Evolutionary conservation across 306 rosid species (phyloP).

Genomic region (Alnus glutinosa): DNA sequence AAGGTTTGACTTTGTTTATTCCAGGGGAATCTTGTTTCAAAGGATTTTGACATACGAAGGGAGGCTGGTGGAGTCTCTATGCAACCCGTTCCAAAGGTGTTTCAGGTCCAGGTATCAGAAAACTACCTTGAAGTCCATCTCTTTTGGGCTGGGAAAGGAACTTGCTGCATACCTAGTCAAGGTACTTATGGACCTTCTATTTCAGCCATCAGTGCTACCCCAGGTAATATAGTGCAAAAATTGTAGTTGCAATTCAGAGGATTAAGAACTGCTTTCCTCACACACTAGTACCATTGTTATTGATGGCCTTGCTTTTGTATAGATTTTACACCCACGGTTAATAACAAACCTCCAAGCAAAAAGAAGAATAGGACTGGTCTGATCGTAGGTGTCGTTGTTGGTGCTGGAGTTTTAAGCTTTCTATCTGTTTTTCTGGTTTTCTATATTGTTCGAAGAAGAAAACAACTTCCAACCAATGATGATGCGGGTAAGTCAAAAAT

Average conservation of each 20-base stretch:
- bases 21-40: slow-evolving; percentile 52
- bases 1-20: slow-evolving; percentile 5
- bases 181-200: slow-evolving; percentile 76
- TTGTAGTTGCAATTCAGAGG: not conserved
- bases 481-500: too few species aligned
- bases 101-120: slow-evolving; percentile 48
- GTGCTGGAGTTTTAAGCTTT: too few species aligned
- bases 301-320: not conserved
- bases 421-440: too few species aligned
- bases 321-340: too few species aligned
- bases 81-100: slow-evolving; percentile 38
- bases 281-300: slow-evolving; percentile 2
- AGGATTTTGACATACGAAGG: slow-evolving; percentile 66
- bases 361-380: too few species aligned
- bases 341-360: too few species aligned
- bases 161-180: slow-evolving; percentile 63
- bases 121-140: slow-evolving; percentile 77
- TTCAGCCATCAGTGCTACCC: slow-evolving; percentile 71
- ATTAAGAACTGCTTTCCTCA: slow-evolving; percentile 11
- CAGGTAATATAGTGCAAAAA: slow-evolving; percentile 48
- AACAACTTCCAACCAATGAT: too few species aligned
- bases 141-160: slow-evolving; percentile 92
- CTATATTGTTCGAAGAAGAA: too few species aligned
- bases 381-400: too few species aligned
- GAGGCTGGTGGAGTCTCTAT: slow-evolving; percentile 59